A percentile compares a stretch with the other conserved stretches of the same genome.
These are phyloP conservation scores for Dendrocalamus latiflorus DNA, from an alignment of 202 grass and related monocot genomes.

Conservation along the genomic window DNA sequence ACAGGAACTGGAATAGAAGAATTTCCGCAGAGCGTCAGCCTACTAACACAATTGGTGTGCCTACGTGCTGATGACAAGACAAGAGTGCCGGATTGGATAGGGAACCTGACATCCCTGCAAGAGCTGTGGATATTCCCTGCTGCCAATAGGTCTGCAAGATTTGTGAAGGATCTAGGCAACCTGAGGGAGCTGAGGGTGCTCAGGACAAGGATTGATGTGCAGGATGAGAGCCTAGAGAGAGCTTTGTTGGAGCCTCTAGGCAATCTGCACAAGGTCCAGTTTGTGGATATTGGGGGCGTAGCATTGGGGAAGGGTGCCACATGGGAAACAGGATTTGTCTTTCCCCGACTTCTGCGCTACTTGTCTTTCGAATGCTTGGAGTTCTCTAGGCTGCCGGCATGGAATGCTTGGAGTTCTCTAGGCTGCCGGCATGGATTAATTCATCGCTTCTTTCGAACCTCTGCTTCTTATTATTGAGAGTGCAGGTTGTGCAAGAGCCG, in stretches of 20 bases:
- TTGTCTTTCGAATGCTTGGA: too few species aligned
- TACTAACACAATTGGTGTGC: neutral
- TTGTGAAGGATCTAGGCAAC: neutral
- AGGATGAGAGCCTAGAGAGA: accelerated
- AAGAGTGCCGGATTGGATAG: neutral
- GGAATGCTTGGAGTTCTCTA: too few species aligned
- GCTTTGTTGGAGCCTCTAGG: neutral
- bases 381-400: too few species aligned
- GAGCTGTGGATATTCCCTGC: neutral
- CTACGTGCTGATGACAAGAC: neutral
- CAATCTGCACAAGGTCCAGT: neutral
- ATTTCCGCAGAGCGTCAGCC: accelerated
- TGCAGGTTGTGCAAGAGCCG: too few species aligned
- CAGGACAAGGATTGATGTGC: accelerated
- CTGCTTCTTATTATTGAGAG: too few species aligned
- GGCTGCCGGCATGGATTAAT: too few species aligned
- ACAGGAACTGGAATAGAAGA: accelerated
- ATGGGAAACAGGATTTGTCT: neutral
- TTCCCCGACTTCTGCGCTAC: neutral
- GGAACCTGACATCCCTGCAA: neutral
- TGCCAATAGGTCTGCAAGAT: neutral
- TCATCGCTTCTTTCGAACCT: too few species aligned
- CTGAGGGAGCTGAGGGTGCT: neutral
- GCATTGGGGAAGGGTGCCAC: accelerated
- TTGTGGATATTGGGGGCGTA: accelerated